phyloP scores from a whole-genome alignment of 768 basidiomycete species.

The Podaxis sp. region DNA sequence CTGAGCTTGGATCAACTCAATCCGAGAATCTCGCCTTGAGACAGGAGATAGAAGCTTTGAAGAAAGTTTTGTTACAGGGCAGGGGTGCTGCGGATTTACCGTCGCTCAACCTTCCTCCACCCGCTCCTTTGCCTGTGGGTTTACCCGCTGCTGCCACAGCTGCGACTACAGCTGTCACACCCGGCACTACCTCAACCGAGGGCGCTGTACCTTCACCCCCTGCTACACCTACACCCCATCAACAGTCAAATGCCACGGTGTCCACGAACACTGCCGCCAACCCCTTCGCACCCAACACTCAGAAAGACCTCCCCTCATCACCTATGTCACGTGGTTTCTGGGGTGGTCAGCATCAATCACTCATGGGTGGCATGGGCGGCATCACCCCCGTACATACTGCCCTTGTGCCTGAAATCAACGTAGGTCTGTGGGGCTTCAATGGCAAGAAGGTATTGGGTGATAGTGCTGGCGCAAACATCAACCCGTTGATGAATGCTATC shows the following conservation, averaged over 20 bases:
- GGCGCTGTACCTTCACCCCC: constrained; percentile 4
- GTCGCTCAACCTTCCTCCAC: constrained; percentile 43
- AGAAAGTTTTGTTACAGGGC: constrained; percentile 68
- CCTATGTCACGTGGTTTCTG: constrained; percentile 57
- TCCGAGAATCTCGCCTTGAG: constrained; percentile 82
- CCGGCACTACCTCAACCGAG: neutral
- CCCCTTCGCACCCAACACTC: constrained; percentile 61
- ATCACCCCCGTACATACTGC: constrained; percentile 84
- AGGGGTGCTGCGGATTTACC: constrained; percentile 41
- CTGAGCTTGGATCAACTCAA: constrained; percentile 74
- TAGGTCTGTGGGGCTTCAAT: constrained; percentile 11
- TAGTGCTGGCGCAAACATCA: constrained; percentile 52
- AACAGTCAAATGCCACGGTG: constrained; percentile 7
- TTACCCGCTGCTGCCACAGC: constrained; percentile 31
- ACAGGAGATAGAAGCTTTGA: constrained; percentile 70
- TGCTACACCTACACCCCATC: neutral
- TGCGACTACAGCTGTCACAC: constrained; percentile 5
- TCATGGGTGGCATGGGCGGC: constrained; percentile 44
- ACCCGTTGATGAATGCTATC: constrained; percentile 47
- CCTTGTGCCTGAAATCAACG: constrained; percentile 63
- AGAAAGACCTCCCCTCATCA: constrained; percentile 71
- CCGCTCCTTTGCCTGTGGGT: constrained; percentile 39
- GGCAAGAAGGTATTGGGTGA: constrained; percentile 4
- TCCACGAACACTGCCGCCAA: constrained; percentile 12
- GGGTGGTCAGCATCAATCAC: constrained; percentile 47